Evolutionary conservation across 768 basidiomycete species (phyloP), one percentile per base, ranked within the genome.

Genomic region (Tricholoma matsutake): DNA sequence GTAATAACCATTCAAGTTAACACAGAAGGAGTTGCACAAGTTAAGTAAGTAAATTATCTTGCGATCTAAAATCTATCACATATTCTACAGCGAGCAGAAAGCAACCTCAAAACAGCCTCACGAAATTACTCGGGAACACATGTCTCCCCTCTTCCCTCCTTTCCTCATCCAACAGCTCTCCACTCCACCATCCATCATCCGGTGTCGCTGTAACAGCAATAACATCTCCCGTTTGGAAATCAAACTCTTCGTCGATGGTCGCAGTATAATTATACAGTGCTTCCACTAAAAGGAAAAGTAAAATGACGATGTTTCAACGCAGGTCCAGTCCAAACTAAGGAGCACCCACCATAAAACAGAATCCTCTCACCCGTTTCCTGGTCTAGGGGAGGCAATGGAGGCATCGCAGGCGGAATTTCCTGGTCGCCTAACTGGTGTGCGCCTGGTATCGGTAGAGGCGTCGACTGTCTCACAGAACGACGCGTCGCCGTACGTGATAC

Each of bases 131-230:
- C 54, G 91, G 92, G 81, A 94, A 94, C 34, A 92, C 83, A 68
- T 90, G 85, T 68, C 86, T 78, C 37, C 91, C 91, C 25, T 82
- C 79, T 63, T 85, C 80, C 63, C 89, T 79, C 67, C 92, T 78
- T 41, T 79, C 79, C 65, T 92, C 90, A 65, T 92, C 89, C 51
- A 93, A 73, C 63, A 94, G 72, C 69, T 91, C 88, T 18, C 96
- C 96, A 65, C 88, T 91, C 96, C 96, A 98, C 96, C 96, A 98
- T 1, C 96, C 96, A 70, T 97, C 96, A 68, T 95, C 94, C 8
- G 95, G 95, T 16, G 94, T 96, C 8, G 86, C 84, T 0, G 94
- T 96, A 20, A 98, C 96, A 1, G 96, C 96, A 65, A 98, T 97
- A 63, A 97, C 89, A 76, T 98, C 96, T n/a, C 91, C 92, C 11